Evolutionary conservation across 305 asterid species (phyloP).

Genomic region (Fraxinus greggii): DNA sequence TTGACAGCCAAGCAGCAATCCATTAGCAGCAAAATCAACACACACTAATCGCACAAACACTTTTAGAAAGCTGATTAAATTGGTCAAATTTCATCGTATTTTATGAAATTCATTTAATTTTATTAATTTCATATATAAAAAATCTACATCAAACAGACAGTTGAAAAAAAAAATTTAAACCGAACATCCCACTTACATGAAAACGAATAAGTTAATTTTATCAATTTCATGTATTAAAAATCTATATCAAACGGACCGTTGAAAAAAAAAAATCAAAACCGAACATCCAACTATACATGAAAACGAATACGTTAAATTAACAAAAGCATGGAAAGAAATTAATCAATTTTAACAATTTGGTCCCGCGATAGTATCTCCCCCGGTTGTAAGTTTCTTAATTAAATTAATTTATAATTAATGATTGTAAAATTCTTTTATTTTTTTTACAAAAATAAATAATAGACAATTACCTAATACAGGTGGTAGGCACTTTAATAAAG

Average conservation of each 20-base stretch:
- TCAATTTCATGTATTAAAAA: too few species aligned
- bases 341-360: neutral
- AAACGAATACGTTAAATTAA: too few species aligned
- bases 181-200: too few species aligned
- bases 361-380: neutral
- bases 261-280: too few species aligned
- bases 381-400: neutral
- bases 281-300: neutral
- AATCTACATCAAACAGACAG: neutral
- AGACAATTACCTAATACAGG: neutral
- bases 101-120: too few species aligned
- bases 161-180: neutral
- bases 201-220: too few species aligned
- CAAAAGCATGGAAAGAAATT: neutral
- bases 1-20: neutral
- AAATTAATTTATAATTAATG: neutral
- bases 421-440: neutral
- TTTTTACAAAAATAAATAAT: neutral
- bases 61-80: too few species aligned
- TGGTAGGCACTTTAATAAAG: neutral
- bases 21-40: neutral
- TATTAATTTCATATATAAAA: too few species aligned
- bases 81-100: too few species aligned
- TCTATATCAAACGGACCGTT: neutral
- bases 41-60: neutral